Evolutionary conservation across 2,329 filamentous ascomycete genomes (phyloP).

Genomic region (Dactylellina sp.): DNA sequence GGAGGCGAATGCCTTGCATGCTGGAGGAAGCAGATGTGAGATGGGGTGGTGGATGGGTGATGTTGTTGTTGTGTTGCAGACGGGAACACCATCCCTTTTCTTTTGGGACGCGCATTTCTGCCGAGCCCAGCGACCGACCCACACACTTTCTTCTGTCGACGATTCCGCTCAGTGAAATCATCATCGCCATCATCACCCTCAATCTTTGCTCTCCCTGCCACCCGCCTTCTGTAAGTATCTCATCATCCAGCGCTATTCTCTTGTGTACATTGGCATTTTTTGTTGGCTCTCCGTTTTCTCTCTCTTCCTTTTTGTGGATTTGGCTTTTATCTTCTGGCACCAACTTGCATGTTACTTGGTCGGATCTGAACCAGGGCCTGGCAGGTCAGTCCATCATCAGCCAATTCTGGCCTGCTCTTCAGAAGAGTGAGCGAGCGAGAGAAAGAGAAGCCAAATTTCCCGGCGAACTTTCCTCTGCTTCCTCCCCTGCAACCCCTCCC

Average conservation of each 20-base stretch:
- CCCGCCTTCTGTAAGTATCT: background rate
- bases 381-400: slow-evolving; percentile 53
- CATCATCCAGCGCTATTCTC: background rate
- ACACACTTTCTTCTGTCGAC: background rate
- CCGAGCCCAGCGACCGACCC: slow-evolving; percentile 17
- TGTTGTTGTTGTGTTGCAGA: slow-evolving; percentile 5
- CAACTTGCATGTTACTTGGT: background rate
- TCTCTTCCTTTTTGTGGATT: background rate
- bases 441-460: no score
- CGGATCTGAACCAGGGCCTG: background rate
- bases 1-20: no score
- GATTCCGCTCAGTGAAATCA: no score
- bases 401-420: slow-evolving; percentile 51
- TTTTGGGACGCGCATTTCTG: slow-evolving; percentile 28
- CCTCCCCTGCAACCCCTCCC: slow-evolving; percentile 31
- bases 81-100: background rate
- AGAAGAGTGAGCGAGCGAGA: slow-evolving; percentile 12
- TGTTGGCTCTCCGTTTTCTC: background rate
- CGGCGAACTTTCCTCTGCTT: slow-evolving; percentile 25
- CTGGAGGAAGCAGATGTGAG: no score
- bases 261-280: background rate
- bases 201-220: no score
- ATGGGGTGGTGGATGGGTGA: background rate
- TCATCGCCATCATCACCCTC: no score
- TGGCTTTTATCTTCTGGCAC: background rate